A percentile compares a stretch with the other conserved stretches of the same genome.
These are phyloP conservation scores for Botrytis pseudocinerea DNA, from an alignment of 2,329 filamentous ascomycete species.

Conservation along the genomic window DNA sequence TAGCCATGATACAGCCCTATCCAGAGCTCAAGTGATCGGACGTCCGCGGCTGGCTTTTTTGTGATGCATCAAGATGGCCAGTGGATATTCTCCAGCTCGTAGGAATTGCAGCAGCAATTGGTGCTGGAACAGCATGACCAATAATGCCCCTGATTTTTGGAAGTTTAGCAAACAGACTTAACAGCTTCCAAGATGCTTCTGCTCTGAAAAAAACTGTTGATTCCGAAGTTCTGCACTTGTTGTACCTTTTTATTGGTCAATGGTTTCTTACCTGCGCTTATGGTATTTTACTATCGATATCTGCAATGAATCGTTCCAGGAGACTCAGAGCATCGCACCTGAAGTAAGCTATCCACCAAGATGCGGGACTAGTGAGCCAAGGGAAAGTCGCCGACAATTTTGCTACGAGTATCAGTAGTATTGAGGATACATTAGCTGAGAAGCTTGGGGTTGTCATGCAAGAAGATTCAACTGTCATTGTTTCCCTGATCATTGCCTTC, in stretches of 20 bases:
- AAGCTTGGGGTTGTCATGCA: conserved; percentile 77
- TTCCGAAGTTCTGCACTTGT: conserved; percentile 14
- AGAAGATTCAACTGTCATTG: conserved; percentile 75
- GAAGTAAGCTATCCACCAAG: conserved; percentile 19
- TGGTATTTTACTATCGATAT: conserved; percentile 20
- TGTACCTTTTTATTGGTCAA: conserved; percentile 24
- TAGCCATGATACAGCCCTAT: neutral
- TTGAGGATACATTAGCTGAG: conserved; percentile 55
- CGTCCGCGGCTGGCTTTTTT: neutral
- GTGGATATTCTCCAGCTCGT: conserved; percentile 9
- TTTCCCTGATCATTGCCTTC: conserved; percentile 85
- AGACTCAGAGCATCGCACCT: conserved; percentile 16
- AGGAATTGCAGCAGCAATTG: conserved; percentile 45
- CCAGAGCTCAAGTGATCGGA: neutral
- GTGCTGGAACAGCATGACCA: conserved; percentile 58
- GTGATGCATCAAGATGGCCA: neutral
- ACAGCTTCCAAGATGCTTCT: conserved; percentile 6
- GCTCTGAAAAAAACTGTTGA: conserved; percentile 8
- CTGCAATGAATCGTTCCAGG: conserved; percentile 17
- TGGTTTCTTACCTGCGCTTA: conserved; percentile 7
- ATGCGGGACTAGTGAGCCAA: conserved; percentile 8
- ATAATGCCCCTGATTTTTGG: conserved; percentile 66
- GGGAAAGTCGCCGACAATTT: conserved; percentile 4
- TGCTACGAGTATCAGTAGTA: conserved; percentile 12
- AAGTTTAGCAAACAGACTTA: conserved; percentile 53